Evolutionary conservation across 139 green algal species (phyloP).

Genomic region (Limnomonas spitsbergensis): DNA sequence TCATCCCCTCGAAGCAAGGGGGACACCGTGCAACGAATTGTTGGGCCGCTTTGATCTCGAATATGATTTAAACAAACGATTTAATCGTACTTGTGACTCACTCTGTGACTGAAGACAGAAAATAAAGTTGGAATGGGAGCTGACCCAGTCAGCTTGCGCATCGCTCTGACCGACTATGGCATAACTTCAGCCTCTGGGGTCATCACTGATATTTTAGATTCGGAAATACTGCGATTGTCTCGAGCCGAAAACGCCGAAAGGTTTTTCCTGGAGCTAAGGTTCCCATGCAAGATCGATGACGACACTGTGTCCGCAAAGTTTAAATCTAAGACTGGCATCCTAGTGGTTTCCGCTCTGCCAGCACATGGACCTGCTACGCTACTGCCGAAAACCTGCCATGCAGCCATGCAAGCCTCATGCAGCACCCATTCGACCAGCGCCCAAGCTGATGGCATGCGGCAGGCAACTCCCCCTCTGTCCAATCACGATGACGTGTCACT

Average conservation of each 20-base stretch:
- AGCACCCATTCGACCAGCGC: background rate
- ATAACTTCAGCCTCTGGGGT: background rate
- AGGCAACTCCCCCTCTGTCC: background rate
- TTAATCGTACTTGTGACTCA: too few species aligned
- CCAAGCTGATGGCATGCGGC: background rate
- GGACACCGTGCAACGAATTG: too few species aligned
- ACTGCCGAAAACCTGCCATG: background rate
- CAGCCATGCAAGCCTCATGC: background rate
- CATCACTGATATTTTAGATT: slow-evolving; percentile 4
- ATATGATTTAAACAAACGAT: too few species aligned
- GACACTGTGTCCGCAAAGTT: background rate
- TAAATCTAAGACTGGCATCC: slow-evolving; percentile 6
- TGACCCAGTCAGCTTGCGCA: background rate
- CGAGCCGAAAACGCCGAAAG: background rate
- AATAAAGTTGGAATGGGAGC: too few species aligned
- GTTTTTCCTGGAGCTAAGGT: background rate
- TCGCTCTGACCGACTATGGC: background rate
- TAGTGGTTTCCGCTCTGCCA: background rate
- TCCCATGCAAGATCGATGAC: slow-evolving; percentile 2
- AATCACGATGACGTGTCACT: background rate
- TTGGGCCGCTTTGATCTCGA: too few species aligned
- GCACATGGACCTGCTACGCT: background rate
- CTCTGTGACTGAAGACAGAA: too few species aligned
- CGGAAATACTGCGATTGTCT: background rate
- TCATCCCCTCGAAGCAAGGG: too few species aligned